A percentile compares a stretch with the other conserved stretches of the same genome.
Evolutionary conservation across 495 filamentous ascomycete species (phyloP).

Genomic region (Chaetomium cochliodes): DNA sequence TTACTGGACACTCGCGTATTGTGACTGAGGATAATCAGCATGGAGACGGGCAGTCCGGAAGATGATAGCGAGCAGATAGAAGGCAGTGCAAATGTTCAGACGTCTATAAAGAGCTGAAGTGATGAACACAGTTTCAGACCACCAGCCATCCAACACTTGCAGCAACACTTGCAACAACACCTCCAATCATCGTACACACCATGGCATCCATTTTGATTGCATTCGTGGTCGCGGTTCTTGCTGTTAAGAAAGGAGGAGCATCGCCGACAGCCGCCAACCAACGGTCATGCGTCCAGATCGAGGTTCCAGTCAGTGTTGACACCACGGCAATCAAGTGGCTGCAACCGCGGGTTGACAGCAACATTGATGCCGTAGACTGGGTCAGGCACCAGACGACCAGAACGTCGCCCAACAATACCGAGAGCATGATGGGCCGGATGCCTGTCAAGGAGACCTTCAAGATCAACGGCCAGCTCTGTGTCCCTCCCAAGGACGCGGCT

Average conservation of each 20-base stretch:
- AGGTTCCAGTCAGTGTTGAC: background rate
- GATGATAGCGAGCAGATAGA: background rate
- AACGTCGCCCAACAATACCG: background rate
- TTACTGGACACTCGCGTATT: too few species aligned
- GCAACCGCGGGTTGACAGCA: slow-evolving; percentile 1
- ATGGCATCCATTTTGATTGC: slow-evolving; percentile 1
- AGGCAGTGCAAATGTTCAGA: background rate
- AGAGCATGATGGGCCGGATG: background rate
- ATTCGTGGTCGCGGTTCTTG: background rate
- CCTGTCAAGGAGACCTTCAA: background rate
- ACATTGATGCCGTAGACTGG: background rate
- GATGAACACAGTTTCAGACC: background rate
- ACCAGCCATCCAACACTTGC: background rate
- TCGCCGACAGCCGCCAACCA: background rate
- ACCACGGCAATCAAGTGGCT: slow-evolving; percentile 1
- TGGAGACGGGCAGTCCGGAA: too few species aligned
- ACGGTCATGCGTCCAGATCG: background rate
- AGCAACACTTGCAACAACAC: background rate
- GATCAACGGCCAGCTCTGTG: background rate
- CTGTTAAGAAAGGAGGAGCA: background rate
- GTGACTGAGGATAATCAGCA: too few species aligned
- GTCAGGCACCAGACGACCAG: background rate
- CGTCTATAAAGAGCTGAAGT: background rate
- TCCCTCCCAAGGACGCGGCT: background rate
- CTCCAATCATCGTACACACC: background rate